Percentiles rank a stretch among this genome's conserved stretches.
Evolutionary conservation across 164 flowering plant species (phyloP).

Genomic region (Vitis riparia): DNA sequence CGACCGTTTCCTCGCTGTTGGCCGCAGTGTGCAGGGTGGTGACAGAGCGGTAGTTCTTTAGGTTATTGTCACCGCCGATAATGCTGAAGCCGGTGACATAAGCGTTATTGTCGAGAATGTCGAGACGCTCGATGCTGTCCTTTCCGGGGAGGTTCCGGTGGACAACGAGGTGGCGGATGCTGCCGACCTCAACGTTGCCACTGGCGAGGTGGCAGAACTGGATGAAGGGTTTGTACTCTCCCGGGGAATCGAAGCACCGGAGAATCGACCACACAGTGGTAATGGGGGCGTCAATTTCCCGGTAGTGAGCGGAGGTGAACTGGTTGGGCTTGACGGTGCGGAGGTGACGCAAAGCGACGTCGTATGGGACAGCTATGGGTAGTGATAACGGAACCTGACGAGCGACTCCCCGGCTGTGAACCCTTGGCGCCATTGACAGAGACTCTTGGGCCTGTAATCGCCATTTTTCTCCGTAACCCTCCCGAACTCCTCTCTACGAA

Average conservation of each 20-base stretch:
- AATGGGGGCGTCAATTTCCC: conserved; percentile 63
- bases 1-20: conserved; percentile 16
- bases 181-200: conserved; percentile 68
- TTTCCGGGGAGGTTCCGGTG: conserved; percentile 77
- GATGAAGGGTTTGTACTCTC: conserved; percentile 69
- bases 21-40: conserved; percentile 28
- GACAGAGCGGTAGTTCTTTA: conserved; percentile 31
- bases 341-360: conserved; percentile 42
- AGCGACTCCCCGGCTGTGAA: too few relatives aligned
- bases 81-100: conserved; percentile 77
- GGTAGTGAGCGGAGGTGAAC: conserved; percentile 69
- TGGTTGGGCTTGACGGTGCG: conserved; percentile 59
- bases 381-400: too few relatives aligned
- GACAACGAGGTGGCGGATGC: conserved; percentile 60
- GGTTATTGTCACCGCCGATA: conserved; percentile 48
- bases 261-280: conserved; percentile 80
- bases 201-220: conserved; percentile 64
- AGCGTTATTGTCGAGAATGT: conserved; percentile 77
- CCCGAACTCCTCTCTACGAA: too few relatives aligned
- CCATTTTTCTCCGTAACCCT: too few relatives aligned
- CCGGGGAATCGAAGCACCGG: conserved; percentile 86
- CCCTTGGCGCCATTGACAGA: too few relatives aligned
- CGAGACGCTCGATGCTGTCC: conserved; percentile 67
- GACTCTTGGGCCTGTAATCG: too few relatives aligned
- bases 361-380: conserved; percentile 1